Evolutionary conservation across 768 basidiomycete species (phyloP).

Genomic region (Suillus subaureus): DNA sequence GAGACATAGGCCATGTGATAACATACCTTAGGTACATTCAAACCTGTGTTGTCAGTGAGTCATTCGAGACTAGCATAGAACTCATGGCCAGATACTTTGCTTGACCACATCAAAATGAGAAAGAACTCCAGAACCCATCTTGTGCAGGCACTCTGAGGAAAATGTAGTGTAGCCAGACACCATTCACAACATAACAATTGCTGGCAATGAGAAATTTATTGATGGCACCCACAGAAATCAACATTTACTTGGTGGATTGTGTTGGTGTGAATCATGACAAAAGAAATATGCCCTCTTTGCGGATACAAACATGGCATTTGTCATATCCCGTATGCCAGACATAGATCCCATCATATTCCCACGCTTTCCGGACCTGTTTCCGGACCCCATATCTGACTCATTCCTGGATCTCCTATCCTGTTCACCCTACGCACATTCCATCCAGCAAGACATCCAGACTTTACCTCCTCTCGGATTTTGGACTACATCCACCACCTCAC

Average conservation of each 20-base stretch:
- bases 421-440: too few relatives aligned
- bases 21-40: slow-evolving; percentile 4
- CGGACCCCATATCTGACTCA: too few relatives aligned
- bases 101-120: slow-evolving; percentile 19
- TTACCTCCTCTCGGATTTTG: too few relatives aligned
- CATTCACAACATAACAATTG: slow-evolving; percentile 31
- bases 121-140: slow-evolving; percentile 6
- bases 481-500: too few relatives aligned
- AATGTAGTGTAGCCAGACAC: too few relatives aligned
- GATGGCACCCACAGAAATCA: slow-evolving; percentile 35
- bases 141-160: too few relatives aligned
- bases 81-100: slow-evolving; percentile 21
- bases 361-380: too few relatives aligned
- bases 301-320: slow-evolving; percentile 1
- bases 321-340: too few relatives aligned
- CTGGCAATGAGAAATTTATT: slow-evolving; percentile 13
- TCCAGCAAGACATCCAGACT: too few relatives aligned
- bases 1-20: neutral
- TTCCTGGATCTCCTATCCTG: too few relatives aligned
- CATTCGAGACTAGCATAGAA: slow-evolving; percentile 19
- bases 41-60: slow-evolving; percentile 21
- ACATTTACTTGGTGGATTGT: slow-evolving; percentile 35
- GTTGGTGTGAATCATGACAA: slow-evolving; percentile 32
- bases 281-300: slow-evolving; percentile 19
- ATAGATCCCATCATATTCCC: too few relatives aligned